Evolutionary conservation across 1,284 basidiomycete species (phyloP).

Genomic region (Marasmius sp.): DNA sequence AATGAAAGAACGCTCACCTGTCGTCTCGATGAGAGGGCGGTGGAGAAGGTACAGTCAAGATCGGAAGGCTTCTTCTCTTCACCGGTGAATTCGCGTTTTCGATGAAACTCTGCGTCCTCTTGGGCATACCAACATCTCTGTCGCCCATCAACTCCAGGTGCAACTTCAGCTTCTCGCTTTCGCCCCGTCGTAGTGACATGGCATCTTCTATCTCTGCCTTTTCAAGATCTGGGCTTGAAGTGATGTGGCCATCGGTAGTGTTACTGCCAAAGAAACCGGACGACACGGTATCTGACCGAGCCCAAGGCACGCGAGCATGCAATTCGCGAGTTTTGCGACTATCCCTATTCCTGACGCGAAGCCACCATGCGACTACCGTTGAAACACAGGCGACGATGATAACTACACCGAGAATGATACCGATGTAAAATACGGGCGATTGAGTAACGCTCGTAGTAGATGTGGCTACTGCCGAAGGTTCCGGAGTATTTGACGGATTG

Average conservation of each 20-base stretch:
- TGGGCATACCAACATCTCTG: slow-evolving; percentile 38
- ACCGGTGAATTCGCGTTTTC: slow-evolving; percentile 5
- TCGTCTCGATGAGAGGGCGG: background rate
- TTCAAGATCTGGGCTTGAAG: slow-evolving; percentile 16
- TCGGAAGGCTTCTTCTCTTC: slow-evolving; percentile 1
- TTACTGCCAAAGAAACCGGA: slow-evolving; percentile 4
- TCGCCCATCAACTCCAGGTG: slow-evolving; percentile 35
- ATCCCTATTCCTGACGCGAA: slow-evolving; percentile 35
- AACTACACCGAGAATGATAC: slow-evolving; percentile 42
- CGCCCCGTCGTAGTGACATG: background rate
- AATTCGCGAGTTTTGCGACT: slow-evolving; percentile 28
- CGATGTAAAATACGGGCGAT: slow-evolving; percentile 41
- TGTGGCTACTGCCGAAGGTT: slow-evolving; percentile 4
- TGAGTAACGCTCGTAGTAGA: slow-evolving; percentile 25
- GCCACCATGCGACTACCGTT: slow-evolving; percentile 39
- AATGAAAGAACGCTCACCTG: background rate
- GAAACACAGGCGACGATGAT: slow-evolving; percentile 37
- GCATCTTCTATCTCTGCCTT: slow-evolving; percentile 16
- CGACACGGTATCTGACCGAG: slow-evolving; percentile 17
- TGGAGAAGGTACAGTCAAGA: slow-evolving; percentile 5
- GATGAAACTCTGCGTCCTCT: slow-evolving; percentile 22
- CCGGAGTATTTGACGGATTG: slow-evolving; percentile 4
- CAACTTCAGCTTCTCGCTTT: slow-evolving; percentile 2
- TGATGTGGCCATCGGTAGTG: background rate
- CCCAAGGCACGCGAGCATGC: slow-evolving; percentile 35